Base-by-base conservation (phyloP, 1,139 yeast species). In the Zygoascus meyerae region DNA sequence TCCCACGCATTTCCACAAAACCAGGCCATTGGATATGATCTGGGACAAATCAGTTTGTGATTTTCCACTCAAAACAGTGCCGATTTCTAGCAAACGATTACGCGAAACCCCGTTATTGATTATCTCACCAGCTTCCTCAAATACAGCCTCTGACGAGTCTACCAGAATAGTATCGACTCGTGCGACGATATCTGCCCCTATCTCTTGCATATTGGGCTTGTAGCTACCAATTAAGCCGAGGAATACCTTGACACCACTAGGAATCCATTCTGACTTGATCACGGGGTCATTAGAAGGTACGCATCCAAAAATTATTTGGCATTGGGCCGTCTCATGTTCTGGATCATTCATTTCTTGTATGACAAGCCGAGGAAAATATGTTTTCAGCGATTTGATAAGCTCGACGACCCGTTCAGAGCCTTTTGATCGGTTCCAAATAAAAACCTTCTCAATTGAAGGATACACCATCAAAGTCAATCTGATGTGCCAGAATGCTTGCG, bases 71-170 rank as follows among this genome's bases (percentile, higher is more conserved):
- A 39, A 36, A n/a, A 26, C 16, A 31, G 33, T 38, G 7, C 52
- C 52, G 29, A 46, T 46, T 29, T 50, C 52, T 10, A 49, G 35
- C 39, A 49, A 33, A 12, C 45, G 30, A 3, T 47, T 48, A 15
- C 34, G 34, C 4, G 33, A 29, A 15, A 45, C 42, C 5, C 38
- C 34, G n/a, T 48, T 48, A 30, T 42, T 45, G 28, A 21, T 41
- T 57, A 92, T 98, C 74, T 89, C 97, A 66, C 98, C 98, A 54
- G 98, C 97, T 70, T 92, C 98, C 69, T 86, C 95, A 51, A 87
- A 71, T 66, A 84, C 72, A 57, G 79, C 72, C 70, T 92, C 98
- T 43, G 94, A 86, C 28, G 97, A 89, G 48, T 79, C 89, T 44
- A 50, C 50, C 14, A 46, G 29, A 14, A 44, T 41, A 26, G 17